Evolutionary conservation across 148 eudicot species (phyloP).

Genomic region (Simmondsia chinensis): DNA sequence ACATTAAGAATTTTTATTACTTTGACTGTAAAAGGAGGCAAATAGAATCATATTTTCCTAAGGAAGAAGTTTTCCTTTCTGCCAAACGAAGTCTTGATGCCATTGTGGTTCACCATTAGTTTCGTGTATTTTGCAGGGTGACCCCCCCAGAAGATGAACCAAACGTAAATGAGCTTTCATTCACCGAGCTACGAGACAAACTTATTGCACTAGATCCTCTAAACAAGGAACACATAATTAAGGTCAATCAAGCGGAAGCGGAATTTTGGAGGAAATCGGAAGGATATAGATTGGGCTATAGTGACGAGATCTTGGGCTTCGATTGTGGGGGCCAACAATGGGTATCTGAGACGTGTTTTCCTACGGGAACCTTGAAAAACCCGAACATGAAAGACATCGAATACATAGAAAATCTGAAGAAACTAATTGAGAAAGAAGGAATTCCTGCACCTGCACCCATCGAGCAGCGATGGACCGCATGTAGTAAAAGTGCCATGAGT

Average conservation of each 20-base stretch:
- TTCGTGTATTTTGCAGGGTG: constrained; percentile 38
- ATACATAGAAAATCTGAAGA: constrained; percentile 66
- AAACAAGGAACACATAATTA: constrained; percentile 59
- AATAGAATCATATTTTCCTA: too few relatives aligned
- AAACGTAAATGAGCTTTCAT: constrained; percentile 53
- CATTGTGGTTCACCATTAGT: too few relatives aligned
- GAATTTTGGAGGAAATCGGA: constrained; percentile 92
- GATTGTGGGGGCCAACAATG: constrained; percentile 99
- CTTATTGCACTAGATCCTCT: constrained; percentile 79
- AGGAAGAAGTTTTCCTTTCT: neutral
- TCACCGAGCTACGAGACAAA: constrained; percentile 90
- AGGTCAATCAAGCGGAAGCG: constrained; percentile 88
- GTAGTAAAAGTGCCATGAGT: constrained; percentile 83
- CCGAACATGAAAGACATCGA: constrained; percentile 92
- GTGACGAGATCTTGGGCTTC: constrained; percentile 93
- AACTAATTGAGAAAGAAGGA: constrained; percentile 64
- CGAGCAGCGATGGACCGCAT: constrained; percentile 91
- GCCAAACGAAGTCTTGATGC: constrained; percentile 1
- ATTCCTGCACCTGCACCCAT: constrained; percentile 96
- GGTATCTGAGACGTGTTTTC: constrained; percentile 97
- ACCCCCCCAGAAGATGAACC: constrained; percentile 36
- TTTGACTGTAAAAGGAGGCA: too few relatives aligned
- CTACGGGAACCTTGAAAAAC: constrained; percentile 72
- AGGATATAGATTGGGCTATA: constrained; percentile 95
- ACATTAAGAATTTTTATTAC: too few relatives aligned